Evolutionary conservation across 2,329 filamentous ascomycete species (phyloP).

Genomic region (Alternaria brassicae): DNA sequence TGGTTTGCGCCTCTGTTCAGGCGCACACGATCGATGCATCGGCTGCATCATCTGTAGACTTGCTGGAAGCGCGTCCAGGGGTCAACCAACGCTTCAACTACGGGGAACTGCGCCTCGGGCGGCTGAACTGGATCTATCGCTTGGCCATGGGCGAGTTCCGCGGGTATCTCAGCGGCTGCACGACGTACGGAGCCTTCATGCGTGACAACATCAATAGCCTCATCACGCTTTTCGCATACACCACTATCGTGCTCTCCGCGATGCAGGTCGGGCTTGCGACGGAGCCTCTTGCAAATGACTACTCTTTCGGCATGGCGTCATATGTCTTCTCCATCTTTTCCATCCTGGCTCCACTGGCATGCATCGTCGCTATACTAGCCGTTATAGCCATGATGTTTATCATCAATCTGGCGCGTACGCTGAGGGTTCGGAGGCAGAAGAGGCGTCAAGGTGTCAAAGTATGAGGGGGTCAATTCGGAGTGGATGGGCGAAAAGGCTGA

Average conservation of each 20-base stretch:
- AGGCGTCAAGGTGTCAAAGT: constrained; percentile 24
- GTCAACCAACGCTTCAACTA: constrained; percentile 37
- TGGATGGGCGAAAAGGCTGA: neutral
- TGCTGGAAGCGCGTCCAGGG: constrained; percentile 3
- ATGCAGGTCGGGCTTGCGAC: constrained; percentile 37
- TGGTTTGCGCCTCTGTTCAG: constrained; percentile 4
- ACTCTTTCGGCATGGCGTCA: constrained; percentile 31
- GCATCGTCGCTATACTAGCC: constrained; percentile 19
- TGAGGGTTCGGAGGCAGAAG: constrained; percentile 22
- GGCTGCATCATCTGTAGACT: constrained; percentile 3
- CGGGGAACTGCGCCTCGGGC: constrained; percentile 33
- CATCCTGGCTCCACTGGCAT: constrained; percentile 28
- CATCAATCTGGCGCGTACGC: constrained; percentile 23
- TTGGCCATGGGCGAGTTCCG: constrained; percentile 18
- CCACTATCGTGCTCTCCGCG: constrained; percentile 35
- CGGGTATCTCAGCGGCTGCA: constrained; percentile 32
- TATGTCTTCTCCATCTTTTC: constrained; percentile 33
- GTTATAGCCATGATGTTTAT: constrained; percentile 22
- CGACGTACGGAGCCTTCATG: constrained; percentile 34
- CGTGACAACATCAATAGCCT: constrained; percentile 33
- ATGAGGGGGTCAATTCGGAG: constrained; percentile 6
- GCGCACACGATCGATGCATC: constrained; percentile 5
- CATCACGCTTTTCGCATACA: constrained; percentile 34
- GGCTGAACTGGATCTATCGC: constrained; percentile 37
- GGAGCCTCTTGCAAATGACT: constrained; percentile 17